These are phyloP conservation scores for Nigrospora sphaerica DNA, from an alignment of 2,329 filamentous ascomycete genomes.

Conservation along the genomic window DNA sequence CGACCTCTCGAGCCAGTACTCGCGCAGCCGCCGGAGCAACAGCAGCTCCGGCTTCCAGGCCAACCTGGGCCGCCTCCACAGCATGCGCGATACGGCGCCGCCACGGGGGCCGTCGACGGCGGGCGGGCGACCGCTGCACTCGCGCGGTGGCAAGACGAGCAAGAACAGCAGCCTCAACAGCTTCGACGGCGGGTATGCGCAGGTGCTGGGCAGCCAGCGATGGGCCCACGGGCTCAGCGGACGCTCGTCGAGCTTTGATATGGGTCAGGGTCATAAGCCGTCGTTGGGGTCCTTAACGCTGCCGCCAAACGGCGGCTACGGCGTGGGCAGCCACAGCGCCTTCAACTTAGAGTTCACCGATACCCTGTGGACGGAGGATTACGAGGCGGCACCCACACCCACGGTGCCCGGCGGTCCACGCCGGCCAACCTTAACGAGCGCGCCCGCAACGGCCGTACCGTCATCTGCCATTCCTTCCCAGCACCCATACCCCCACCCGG, in stretches of 20 bases:
- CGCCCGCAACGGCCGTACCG: slow-evolving; percentile 27
- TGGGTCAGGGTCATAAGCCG: slow-evolving; percentile 37
- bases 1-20: slow-evolving; percentile 45
- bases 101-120: slow-evolving; percentile 27
- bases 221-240: slow-evolving; percentile 44
- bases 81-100: slow-evolving; percentile 43
- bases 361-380: slow-evolving; percentile 36
- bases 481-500: neutral
- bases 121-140: slow-evolving; percentile 34
- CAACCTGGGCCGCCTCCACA: slow-evolving; percentile 55
- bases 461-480: slow-evolving; percentile 25
- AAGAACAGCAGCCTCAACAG: slow-evolving; percentile 66
- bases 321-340: slow-evolving; percentile 7
- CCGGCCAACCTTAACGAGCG: slow-evolving; percentile 14
- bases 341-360: slow-evolving; percentile 44
- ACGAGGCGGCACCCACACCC: slow-evolving; percentile 80
- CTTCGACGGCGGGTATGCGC: slow-evolving; percentile 56
- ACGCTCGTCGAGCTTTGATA: slow-evolving; percentile 71
- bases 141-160: slow-evolving; percentile 56
- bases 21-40: slow-evolving; percentile 65
- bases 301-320: slow-evolving; percentile 1
- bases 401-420: slow-evolving; percentile 76
- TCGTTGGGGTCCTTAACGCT: slow-evolving; percentile 17
- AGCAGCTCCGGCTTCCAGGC: slow-evolving; percentile 68
- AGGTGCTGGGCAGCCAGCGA: slow-evolving; percentile 50